Evolutionary conservation across 1,139 yeast species (phyloP).

Genomic region (Suhomyces yuchorum): DNA sequence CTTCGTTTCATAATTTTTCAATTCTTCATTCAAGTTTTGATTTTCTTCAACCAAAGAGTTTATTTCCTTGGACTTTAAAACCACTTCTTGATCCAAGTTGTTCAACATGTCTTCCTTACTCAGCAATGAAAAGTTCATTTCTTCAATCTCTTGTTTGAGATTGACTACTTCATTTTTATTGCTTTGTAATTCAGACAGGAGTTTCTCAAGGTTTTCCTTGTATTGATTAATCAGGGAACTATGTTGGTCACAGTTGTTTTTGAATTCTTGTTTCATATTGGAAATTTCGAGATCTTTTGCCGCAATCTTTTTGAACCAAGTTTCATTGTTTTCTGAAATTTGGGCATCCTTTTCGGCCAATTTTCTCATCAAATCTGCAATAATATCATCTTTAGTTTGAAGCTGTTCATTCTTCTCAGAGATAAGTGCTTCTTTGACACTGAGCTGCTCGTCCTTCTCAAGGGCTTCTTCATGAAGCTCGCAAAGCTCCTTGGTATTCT

Average conservation of each 20-base stretch:
- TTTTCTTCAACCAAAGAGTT: conserved; percentile 9
- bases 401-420: conserved; percentile 14
- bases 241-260: not conserved
- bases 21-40: conserved; percentile 8
- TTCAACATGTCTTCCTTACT: not conserved
- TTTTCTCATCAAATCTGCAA: conserved; percentile 4
- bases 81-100: conserved; percentile 3
- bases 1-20: not conserved
- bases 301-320: not conserved
- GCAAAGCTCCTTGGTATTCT: conserved; percentile 16
- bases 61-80: not conserved
- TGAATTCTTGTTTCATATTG: not conserved
- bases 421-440: conserved; percentile 6
- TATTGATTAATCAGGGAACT: not conserved
- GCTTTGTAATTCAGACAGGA: not conserved
- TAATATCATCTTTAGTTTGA: conserved; percentile 8
- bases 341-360: conserved; percentile 1
- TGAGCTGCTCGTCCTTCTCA: conserved; percentile 8
- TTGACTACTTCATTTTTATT: not conserved
- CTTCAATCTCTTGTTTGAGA: not conserved
- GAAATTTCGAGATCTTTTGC: not conserved
- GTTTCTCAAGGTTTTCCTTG: not conserved
- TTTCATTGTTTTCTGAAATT: not conserved
- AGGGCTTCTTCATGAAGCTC: conserved; percentile 11
- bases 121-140: not conserved